These are phyloP conservation scores for Leccinum fuscescens DNA, from an alignment of 1,284 basidiomycete genomes.

Conservation along the genomic window DNA sequence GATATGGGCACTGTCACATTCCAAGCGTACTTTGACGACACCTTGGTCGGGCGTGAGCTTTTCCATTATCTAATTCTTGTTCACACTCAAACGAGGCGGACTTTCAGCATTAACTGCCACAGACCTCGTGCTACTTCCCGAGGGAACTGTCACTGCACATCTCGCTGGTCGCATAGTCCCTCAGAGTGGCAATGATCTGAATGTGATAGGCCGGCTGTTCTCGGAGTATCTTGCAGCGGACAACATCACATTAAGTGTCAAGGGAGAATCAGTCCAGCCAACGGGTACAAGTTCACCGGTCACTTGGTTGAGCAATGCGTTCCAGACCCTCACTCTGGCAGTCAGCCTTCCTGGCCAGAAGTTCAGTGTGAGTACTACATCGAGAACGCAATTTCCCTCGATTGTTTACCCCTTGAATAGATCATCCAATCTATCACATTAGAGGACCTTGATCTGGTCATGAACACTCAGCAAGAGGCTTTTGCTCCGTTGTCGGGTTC, in stretches of 20 bases:
- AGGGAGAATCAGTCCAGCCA: slow-evolving; percentile 65
- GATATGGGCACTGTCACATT: slow-evolving; percentile 71
- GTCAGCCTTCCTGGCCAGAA: slow-evolving; percentile 67
- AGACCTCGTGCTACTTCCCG: slow-evolving; percentile 53
- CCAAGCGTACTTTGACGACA: slow-evolving; percentile 56
- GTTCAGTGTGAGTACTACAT: slow-evolving; percentile 42
- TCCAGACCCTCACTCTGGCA: slow-evolving; percentile 62
- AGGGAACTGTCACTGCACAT: slow-evolving; percentile 48
- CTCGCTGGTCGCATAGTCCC: slow-evolving; percentile 66
- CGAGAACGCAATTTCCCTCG: not conserved
- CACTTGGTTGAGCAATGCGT: slow-evolving; percentile 68
- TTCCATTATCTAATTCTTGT: not conserved
- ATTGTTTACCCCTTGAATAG: slow-evolving; percentile 29
- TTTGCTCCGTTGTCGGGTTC: slow-evolving; percentile 63
- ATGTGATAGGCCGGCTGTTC: slow-evolving; percentile 63
- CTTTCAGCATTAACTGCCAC: slow-evolving; percentile 47
- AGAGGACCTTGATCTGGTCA: slow-evolving; percentile 56
- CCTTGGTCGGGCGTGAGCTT: slow-evolving; percentile 53
- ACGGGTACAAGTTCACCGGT: slow-evolving; percentile 49
- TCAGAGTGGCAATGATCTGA: slow-evolving; percentile 53
- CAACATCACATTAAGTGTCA: slow-evolving; percentile 60
- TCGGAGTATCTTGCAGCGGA: slow-evolving; percentile 66
- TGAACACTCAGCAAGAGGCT: slow-evolving; percentile 51
- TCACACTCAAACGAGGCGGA: slow-evolving; percentile 1
- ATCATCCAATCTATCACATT: slow-evolving; percentile 69